These are phyloP conservation scores for Emmonsia crescens DNA, from an alignment of 2,329 filamentous ascomycete species.

Conservation along the genomic window DNA sequence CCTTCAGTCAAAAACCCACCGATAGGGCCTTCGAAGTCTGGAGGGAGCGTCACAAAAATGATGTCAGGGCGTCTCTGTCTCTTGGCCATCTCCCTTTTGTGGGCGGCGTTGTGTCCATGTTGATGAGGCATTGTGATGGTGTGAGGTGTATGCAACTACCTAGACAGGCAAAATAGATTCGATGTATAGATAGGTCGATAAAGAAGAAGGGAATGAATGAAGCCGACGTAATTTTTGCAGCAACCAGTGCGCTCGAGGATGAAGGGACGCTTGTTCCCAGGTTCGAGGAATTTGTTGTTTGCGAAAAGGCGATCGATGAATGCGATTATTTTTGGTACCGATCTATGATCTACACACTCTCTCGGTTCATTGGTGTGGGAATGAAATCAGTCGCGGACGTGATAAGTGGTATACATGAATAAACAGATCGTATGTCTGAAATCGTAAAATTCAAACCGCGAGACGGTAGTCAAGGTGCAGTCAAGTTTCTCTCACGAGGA, in stretches of 20 bases:
- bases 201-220: neutral
- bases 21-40: slow-evolving; percentile 43
- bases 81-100: neutral
- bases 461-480: neutral
- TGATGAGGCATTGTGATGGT: slow-evolving; percentile 8
- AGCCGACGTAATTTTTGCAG: slow-evolving; percentile 1
- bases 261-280: neutral
- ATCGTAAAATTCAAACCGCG: neutral
- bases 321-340: neutral
- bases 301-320: neutral
- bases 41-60: slow-evolving; percentile 42
- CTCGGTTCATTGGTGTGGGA: neutral
- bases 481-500: neutral
- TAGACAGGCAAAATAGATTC: neutral
- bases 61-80: slow-evolving; percentile 17
- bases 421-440: neutral
- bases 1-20: slow-evolving; percentile 37
- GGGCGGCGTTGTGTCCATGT: slow-evolving; percentile 8
- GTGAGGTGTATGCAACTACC: neutral
- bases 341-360: neutral
- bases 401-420: neutral
- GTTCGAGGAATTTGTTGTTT: neutral
- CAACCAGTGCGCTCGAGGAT: slow-evolving; percentile 10
- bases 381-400: slow-evolving; percentile 1
- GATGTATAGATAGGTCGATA: neutral